Evolutionary conservation across 257 asterid genomes (phyloP).

Genomic region (Fraxinus pennsylvanica): DNA sequence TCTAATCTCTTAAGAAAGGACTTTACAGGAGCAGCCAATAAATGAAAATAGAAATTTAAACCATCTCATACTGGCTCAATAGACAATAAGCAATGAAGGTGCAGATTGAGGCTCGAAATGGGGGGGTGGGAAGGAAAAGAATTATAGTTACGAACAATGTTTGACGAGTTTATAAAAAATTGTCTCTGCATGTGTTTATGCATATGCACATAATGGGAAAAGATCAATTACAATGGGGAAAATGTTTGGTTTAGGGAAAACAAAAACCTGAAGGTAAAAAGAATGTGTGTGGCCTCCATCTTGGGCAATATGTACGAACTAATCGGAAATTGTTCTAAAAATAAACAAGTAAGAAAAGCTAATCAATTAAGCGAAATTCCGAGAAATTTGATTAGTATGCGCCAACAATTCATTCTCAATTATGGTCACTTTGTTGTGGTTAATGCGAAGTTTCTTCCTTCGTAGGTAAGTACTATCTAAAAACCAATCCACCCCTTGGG

Average conservation of each 20-base stretch:
- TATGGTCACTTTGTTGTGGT: conserved; percentile 2
- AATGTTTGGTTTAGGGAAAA: conserved; percentile 4
- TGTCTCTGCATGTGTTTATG: not conserved
- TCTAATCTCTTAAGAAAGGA: not conserved
- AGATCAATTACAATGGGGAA: conserved; percentile 3
- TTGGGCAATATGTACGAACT: not conserved
- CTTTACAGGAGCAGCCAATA: not conserved
- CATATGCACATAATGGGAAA: conserved; percentile 4
- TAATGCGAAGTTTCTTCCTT: conserved; percentile 11
- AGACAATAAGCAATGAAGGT: conserved; percentile 1
- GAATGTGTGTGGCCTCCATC: too few species aligned
- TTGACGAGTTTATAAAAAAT: not conserved
- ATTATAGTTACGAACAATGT: not conserved
- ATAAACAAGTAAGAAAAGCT: not conserved
- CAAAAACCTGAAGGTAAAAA: not conserved
- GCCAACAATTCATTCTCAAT: conserved; percentile 1
- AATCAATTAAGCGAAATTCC: conserved; percentile 5
- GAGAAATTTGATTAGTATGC: conserved; percentile 17
- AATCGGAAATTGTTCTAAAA: not conserved
- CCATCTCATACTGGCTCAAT: not conserved
- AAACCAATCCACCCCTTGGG: conserved; percentile 7
- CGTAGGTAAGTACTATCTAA: conserved; percentile 18
- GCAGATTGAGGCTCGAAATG: conserved; percentile 6
- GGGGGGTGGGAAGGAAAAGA: not conserved
- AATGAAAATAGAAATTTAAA: conserved; percentile 3